These are phyloP conservation scores for Thermochaetoides thermophila DNA, from an alignment of 495 filamentous ascomycete species.

Conservation along the genomic window DNA sequence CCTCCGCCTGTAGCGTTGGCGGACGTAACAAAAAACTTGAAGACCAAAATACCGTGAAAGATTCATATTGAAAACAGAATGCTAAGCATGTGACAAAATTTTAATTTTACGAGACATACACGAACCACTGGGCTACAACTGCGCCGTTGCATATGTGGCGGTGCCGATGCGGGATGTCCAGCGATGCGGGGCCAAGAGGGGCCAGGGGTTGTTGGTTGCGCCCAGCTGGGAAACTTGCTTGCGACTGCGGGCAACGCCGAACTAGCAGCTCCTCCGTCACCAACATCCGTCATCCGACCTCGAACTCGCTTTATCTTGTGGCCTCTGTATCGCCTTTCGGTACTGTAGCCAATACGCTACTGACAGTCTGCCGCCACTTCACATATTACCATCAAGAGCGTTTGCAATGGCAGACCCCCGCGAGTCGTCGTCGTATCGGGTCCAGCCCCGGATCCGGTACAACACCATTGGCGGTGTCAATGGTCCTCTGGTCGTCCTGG, in stretches of 20 bases:
- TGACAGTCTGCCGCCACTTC: background rate
- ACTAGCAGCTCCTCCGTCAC: slow-evolving; percentile 9
- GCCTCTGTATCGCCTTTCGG: slow-evolving; percentile 4
- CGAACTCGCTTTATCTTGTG: slow-evolving; percentile 2
- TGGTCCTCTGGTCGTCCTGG: slow-evolving; percentile 90
- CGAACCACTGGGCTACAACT: background rate
- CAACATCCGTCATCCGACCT: slow-evolving; percentile 5
- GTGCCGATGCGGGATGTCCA: slow-evolving; percentile 7
- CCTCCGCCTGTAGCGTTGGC: too few species aligned
- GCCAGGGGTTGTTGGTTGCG: slow-evolving; percentile 7
- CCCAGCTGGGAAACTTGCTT: slow-evolving; percentile 13
- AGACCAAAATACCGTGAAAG: too few species aligned
- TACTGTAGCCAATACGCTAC: slow-evolving; percentile 10
- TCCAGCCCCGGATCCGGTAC: slow-evolving; percentile 81
- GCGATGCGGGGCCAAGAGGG: slow-evolving; percentile 11
- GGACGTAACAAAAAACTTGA: too few species aligned
- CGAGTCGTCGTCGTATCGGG: slow-evolving; percentile 53
- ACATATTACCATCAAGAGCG: background rate
- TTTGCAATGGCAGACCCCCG: slow-evolving; percentile 58
- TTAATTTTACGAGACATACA: too few species aligned
- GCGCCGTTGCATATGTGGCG: slow-evolving; percentile 8
- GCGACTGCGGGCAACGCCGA: too few species aligned
- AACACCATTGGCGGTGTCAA: slow-evolving; percentile 98
- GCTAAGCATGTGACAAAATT: too few species aligned
- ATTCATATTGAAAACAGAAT: too few species aligned